Evolutionary conservation across 345 rosid genomes (phyloP), one percentile per base, ranked within the genome.

Genomic region (Noccaea caerulescens): DNA sequence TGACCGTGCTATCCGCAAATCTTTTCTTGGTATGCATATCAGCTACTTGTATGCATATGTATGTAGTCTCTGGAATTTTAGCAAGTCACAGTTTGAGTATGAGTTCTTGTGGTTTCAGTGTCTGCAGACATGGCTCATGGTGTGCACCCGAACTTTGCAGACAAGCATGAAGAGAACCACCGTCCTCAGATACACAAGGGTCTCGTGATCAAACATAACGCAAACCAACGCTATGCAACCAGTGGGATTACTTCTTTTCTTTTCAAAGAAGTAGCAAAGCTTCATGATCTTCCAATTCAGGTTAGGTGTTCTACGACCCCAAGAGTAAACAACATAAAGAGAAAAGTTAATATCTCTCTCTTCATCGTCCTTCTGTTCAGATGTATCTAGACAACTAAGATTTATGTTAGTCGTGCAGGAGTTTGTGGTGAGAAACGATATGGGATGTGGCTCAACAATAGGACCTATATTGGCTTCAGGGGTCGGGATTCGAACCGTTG

Each of bases 111-210:
- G 30, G 66, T 9, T 80, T 49, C 65, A 91, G 97, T 89, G 59
- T 91, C 99, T 10, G 94, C 96, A 16, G 97, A 91, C 80, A 94
- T 94, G 99, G 99, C 99, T 71, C 99, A 89, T 73, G 99, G 96
- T 32, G 88, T 88, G 57, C 96, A 94, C 79, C 97, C 96, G 7
- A 89, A 89, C 82, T 94, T 85, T 71, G 72, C 61, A 76, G 95
- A 94, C 3, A 94, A 89, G 81, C 97, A 94, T 68, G 99, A 88
- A 82, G 96, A 94, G 63, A 81, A 84, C 60, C 96, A 91, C 81
- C 87, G 90, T 64, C 97, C 95, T 39, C 96, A 87, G 77, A 81
- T 93, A 93, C 88, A 82, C 62, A 86, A 84, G 76, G 98, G 97
- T 58, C 86, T 93, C 23, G 98, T 93, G 33, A 87, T 93, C 77